These are phyloP conservation scores for Phaeomoniella chlamydospora DNA, from an alignment of 2,329 filamentous ascomycete genomes.

Conservation along the genomic window DNA sequence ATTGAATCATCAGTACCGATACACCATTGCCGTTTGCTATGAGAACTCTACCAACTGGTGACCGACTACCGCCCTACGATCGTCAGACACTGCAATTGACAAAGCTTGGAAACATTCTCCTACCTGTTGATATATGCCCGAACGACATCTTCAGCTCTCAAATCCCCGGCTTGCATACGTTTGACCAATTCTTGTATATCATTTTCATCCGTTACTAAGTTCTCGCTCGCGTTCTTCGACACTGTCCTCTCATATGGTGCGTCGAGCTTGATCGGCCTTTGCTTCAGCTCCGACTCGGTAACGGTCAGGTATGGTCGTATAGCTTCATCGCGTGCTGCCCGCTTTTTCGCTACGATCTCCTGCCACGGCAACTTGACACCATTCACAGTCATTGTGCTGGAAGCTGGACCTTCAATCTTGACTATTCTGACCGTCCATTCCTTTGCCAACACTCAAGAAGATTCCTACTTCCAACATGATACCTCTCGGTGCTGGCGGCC, in stretches of 20 bases:
- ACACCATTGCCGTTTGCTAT: background rate
- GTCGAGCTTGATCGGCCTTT: conserved; percentile 12
- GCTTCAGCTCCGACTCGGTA: background rate
- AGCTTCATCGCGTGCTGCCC: conserved; percentile 11
- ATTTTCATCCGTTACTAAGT: conserved; percentile 14
- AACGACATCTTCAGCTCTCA: conserved; percentile 15
- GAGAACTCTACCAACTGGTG: conserved; percentile 11
- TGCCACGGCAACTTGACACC: conserved; percentile 12
- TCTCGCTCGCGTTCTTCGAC: conserved; percentile 15
- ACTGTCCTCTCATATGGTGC: conserved; percentile 10
- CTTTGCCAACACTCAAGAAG: too few relatives aligned
- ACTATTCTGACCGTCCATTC: too few relatives aligned
- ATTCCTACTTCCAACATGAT: too few relatives aligned
- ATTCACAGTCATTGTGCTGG: background rate
- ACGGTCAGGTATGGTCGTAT: conserved; percentile 14
- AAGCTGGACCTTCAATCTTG: background rate
- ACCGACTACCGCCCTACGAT: conserved; percentile 11
- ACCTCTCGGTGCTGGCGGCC: too few relatives aligned
- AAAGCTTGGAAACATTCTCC: conserved; percentile 7
- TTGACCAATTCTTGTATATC: conserved; percentile 11
- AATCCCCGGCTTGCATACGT: conserved; percentile 10
- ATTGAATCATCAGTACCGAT: background rate
- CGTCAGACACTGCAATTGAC: conserved; percentile 1
- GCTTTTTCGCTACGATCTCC: conserved; percentile 16
- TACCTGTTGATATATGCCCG: conserved; percentile 20